Conservation (phyloP, 2,329 filamentous ascomycete genomes). For the Neopestalotiopsis clavispora region DNA sequence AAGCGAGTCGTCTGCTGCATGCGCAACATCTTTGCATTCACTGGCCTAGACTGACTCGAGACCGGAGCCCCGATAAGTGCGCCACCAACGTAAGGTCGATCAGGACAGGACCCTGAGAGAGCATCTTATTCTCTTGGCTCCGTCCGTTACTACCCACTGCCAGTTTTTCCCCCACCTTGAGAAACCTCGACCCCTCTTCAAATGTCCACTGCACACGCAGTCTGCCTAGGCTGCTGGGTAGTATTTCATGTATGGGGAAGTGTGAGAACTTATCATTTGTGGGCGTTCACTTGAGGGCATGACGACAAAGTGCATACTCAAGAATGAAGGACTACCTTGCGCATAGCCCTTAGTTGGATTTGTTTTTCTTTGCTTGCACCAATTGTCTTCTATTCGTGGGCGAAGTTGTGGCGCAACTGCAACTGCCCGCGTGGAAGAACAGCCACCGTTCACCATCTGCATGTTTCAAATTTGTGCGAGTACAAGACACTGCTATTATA, state of each 20-base stretch:
- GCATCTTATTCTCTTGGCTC: background rate
- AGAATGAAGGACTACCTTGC: background rate
- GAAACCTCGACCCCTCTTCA: too few relatives aligned
- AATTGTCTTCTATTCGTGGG: background rate
- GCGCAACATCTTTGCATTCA: constrained; percentile 4
- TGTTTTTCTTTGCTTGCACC: background rate
- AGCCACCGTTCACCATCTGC: background rate
- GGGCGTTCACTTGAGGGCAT: background rate
- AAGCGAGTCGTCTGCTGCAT: background rate
- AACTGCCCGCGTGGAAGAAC: background rate
- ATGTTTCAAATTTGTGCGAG: too few relatives aligned
- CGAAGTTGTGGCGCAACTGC: background rate
- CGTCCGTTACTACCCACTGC: background rate
- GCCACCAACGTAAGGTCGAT: constrained; percentile 3
- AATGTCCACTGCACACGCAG: too few relatives aligned
- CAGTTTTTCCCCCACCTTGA: background rate
- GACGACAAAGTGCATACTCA: background rate
- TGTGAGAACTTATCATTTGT: background rate
- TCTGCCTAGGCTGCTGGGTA: too few relatives aligned
- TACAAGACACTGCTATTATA: too few relatives aligned
- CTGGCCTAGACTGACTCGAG: constrained; percentile 5
- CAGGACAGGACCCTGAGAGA: background rate
- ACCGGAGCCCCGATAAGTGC: constrained; percentile 4
- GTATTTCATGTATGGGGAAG: too few relatives aligned
- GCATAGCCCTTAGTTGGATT: background rate